phyloP scores from a whole-genome alignment of 2,329 filamentous ascomycete species.

The Talaromyces sp. region DNA sequence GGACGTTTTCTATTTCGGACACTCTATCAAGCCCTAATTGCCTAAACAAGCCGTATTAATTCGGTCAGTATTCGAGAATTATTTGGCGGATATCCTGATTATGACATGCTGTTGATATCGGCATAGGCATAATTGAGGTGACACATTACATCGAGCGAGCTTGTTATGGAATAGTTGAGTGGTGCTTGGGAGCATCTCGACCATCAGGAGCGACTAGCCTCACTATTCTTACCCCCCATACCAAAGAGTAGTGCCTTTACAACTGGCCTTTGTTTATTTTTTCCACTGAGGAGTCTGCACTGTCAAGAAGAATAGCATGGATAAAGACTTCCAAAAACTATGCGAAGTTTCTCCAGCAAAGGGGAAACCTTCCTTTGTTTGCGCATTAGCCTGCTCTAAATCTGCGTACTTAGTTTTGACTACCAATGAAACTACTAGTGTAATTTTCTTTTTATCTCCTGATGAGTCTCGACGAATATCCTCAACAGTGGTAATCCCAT shows the following conservation, averaged over 20 bases:
- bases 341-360: neutral
- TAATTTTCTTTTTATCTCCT: neutral
- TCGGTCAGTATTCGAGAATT: neutral
- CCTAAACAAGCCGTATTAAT: neutral
- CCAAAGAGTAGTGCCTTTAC: neutral
- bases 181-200: neutral
- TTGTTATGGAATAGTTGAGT: neutral
- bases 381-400: neutral
- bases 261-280: neutral
- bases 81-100: too few species aligned
- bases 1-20: slow-evolving; percentile 2
- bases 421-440: neutral
- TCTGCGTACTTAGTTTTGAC: neutral
- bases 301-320: neutral
- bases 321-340: neutral
- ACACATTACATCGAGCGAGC: neutral
- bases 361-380: neutral
- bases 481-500: too few species aligned
- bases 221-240: neutral
- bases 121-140: neutral
- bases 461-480: neutral
- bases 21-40: slow-evolving; percentile 2
- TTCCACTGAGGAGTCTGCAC: neutral
- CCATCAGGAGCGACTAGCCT: neutral
- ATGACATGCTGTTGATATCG: neutral